These are phyloP conservation scores for Thielaviopsis ethacetica DNA, from an alignment of 2,329 filamentous ascomycete genomes.

Conservation along the genomic window DNA sequence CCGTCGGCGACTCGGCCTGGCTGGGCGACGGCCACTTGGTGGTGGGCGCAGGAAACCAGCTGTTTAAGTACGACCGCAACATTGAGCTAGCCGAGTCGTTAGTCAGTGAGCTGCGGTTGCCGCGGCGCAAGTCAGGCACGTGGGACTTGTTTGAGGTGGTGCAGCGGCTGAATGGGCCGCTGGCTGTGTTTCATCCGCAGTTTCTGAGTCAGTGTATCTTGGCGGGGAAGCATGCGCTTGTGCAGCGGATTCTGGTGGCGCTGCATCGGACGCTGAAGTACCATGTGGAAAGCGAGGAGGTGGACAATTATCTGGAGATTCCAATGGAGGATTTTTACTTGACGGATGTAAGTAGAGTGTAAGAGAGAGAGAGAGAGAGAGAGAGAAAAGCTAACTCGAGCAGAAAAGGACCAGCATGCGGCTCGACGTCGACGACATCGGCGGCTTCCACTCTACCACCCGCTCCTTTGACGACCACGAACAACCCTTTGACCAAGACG, in stretches of 20 bases:
- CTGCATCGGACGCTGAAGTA: constrained; percentile 68
- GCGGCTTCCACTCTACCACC: constrained; percentile 4
- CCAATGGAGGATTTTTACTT: constrained; percentile 42
- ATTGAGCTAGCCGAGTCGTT: constrained; percentile 48
- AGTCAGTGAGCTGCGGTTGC: constrained; percentile 33
- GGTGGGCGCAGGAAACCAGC: constrained; percentile 77
- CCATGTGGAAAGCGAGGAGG: constrained; percentile 59
- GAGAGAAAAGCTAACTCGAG: background rate
- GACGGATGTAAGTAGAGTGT: constrained; percentile 17
- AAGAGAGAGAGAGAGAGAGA: background rate
- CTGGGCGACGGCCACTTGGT: constrained; percentile 69
- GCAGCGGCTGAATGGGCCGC: constrained; percentile 66
- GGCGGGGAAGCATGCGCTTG: constrained; percentile 55
- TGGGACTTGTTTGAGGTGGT: constrained; percentile 70
- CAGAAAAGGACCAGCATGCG: background rate
- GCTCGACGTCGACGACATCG: background rate
- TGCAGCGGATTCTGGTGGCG: constrained; percentile 55
- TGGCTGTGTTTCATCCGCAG: constrained; percentile 85
- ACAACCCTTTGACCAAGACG: constrained; percentile 52
- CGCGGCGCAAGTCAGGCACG: constrained; percentile 30
- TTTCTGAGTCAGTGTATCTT: constrained; percentile 77
- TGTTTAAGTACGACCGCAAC: constrained; percentile 70
- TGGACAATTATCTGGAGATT: constrained; percentile 64
- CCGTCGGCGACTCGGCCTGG: constrained; percentile 90
- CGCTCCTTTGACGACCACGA: constrained; percentile 18